Base-by-base conservation (phyloP, 2,329 filamentous ascomycete species). In the Diaporthe vaccinii region DNA sequence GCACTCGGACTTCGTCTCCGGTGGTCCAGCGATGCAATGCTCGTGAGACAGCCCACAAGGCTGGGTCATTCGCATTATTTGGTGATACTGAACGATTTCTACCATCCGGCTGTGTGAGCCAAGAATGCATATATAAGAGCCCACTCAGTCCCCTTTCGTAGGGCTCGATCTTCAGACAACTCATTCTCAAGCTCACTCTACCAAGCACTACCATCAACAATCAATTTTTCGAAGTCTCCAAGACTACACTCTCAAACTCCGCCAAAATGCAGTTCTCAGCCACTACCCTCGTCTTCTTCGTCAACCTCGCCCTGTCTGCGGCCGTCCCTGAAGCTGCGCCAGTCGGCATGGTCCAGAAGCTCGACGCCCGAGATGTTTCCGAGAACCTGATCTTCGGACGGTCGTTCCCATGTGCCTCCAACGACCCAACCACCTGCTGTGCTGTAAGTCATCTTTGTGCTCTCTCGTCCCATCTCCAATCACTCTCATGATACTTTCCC, bases 191-290 rank as follows among this genome's bases (percentile, higher is more conserved):
- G 8, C 28, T 36, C 41, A 41, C 25, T 34, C 44, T n/a, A 51
- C 20, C 62, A 34, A 51, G 34, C 31, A 67, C 28, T 4, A 51
- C 36, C 41, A 67, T 6, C 28, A 34, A 41, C 28, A 34, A 41
- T 39, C n/a, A 49, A 53, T 0, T 3, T 17, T n/a, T 9, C 28
- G 17, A n/a, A 14, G 25, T 12, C 15, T 17, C 15, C 49, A 3
- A 70, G 51, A 70, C 67, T 7, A n/a, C 22, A 73, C 1, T 57
- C 14, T 8, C 39, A 39, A 46, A 58, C 12, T 12, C 14, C 8
- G 57, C 36, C 62, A 81, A 72, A 41, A 85, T 85, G 83, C 77
- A 83, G 79, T 82, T 82, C 80, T 79, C 79, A 73, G 70, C 77
- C 78, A 75, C 79, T 74, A 76, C 77, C 75, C 44, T 78, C 65